Evolutionary conservation across 768 basidiomycete genomes (phyloP).

Genomic region (Dacryopinax primogenitus): DNA sequence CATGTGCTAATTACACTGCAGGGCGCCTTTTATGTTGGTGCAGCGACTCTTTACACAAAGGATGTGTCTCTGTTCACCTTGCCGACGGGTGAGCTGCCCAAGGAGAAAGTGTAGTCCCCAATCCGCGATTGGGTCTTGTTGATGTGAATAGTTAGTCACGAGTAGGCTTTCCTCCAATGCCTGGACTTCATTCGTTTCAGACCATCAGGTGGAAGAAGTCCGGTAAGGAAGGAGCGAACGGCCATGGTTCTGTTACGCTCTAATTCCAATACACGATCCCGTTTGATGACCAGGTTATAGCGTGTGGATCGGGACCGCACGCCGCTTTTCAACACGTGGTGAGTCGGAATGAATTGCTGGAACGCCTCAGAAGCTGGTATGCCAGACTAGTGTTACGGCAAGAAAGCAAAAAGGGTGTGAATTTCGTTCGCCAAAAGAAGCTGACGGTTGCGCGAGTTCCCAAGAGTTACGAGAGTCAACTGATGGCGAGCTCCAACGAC

Average conservation of each 20-base stretch:
- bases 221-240: neutral
- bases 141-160: neutral
- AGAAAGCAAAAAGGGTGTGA: no score
- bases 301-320: no score
- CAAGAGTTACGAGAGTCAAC: no score
- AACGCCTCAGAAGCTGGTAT: no score
- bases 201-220: neutral
- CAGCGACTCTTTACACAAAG: neutral
- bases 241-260: neutral
- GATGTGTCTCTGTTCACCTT: neutral
- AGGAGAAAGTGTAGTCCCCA: neutral
- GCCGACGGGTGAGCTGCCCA: neutral
- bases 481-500: no score
- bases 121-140: neutral
- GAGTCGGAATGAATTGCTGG: no score
- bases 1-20: neutral
- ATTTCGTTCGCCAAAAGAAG: no score
- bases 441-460: no score
- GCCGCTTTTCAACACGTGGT: no score
- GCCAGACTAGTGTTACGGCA: no score
- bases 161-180: neutral
- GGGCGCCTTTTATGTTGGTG: neutral
- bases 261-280: slow-evolving; percentile 6
- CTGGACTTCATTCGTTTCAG: neutral
- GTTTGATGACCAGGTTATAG: neutral